Base-by-base conservation (phyloP, 2,329 filamentous ascomycete genomes). In the Geosmithia flava region DNA sequence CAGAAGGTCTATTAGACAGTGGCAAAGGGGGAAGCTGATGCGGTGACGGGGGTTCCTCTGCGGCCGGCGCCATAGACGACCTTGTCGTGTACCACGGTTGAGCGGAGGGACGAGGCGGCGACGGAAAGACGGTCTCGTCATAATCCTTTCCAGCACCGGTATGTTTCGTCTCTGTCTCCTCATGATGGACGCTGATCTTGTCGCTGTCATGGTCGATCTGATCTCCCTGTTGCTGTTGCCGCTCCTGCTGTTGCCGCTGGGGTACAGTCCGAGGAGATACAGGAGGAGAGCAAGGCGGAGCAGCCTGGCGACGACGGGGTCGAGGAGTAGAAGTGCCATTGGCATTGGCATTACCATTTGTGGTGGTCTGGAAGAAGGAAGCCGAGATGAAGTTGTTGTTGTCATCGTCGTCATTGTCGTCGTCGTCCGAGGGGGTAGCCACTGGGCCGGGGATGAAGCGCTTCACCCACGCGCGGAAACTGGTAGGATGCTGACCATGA, bases 341-440 rank as follows among this genome's bases (percentile, higher is more conserved):
- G 16, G 27, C 45, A n/a, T 42, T 42, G 33, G 3, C 33, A 33
- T 33, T 47, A 17, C n/a, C 42, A 33, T 30, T 41, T 30, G 16
- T 47, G 45, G 37, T 47, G 30, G 33, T 42, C 33, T 47, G 45
- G 17, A 47, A 33, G 17, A 47, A n/a, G 7, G 45, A 47, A 19
- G 45, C 7, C 39, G 45, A 47, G 39, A 47, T 47, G 20, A 41
- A 47, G 45, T 47, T 23, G 8, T 16, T 42, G 39, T 47, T 47
- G 17, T 46, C 20, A 20, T 23, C 43, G 27, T n/a, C 43, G 40
- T 42, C 40, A n/a, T 7, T 37, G 33, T 7, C 33, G 11, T 37
- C 33, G 15, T 37, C 33, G 15, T 37, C 33, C 33, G 15, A 13
- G 20, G 41, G 3, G 16, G 10, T n/a, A 6, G 15, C 17, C 20